Percentiles rank a stretch among this genome's conserved stretches.
Evolutionary conservation across 2,329 filamentous ascomycete species (phyloP).

Genomic region (Zymoseptoria tritici): DNA sequence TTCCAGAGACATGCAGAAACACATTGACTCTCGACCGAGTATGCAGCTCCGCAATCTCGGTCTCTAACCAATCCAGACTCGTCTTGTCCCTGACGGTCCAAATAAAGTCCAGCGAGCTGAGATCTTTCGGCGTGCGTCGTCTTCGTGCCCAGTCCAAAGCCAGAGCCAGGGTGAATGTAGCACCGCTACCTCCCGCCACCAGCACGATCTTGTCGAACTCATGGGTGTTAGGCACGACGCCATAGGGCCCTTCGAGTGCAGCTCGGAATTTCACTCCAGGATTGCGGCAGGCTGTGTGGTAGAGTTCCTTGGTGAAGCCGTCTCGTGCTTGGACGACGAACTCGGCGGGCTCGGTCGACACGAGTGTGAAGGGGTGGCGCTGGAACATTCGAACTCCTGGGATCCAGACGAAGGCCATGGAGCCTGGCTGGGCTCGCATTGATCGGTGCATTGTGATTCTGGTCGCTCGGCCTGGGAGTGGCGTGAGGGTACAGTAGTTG

Average conservation of each 20-base stretch:
- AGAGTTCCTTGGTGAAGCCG: conserved; percentile 18
- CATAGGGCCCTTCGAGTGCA: conserved; percentile 25
- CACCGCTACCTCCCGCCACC: conserved; percentile 54
- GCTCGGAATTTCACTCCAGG: conserved; percentile 10
- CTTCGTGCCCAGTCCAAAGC: conserved; percentile 40
- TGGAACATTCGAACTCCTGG: conserved; percentile 13
- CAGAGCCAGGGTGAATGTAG: conserved; percentile 50
- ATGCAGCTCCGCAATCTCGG: conserved; percentile 41
- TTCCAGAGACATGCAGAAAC: conserved; percentile 48
- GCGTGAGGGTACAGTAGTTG: conserved; percentile 15
- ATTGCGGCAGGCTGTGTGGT: conserved; percentile 12
- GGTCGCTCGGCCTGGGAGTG: conserved; percentile 15
- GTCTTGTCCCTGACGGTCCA: conserved; percentile 16
- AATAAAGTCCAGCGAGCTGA: conserved; percentile 41
- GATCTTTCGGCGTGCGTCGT: conserved; percentile 33
- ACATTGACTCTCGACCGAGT: conserved; percentile 41
- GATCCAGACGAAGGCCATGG: conserved; percentile 20
- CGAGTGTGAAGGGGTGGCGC: conserved; percentile 21
- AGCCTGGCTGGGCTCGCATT: conserved; percentile 14
- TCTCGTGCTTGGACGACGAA: conserved; percentile 18
- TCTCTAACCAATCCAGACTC: conserved; percentile 44
- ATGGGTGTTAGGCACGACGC: conserved; percentile 31
- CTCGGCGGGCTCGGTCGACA: conserved; percentile 8
- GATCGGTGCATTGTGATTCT: conserved; percentile 13
- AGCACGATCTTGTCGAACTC: conserved; percentile 55